Conservation (phyloP, 495 filamentous ascomycete species). For the Parathielavia appendiculata region DNA sequence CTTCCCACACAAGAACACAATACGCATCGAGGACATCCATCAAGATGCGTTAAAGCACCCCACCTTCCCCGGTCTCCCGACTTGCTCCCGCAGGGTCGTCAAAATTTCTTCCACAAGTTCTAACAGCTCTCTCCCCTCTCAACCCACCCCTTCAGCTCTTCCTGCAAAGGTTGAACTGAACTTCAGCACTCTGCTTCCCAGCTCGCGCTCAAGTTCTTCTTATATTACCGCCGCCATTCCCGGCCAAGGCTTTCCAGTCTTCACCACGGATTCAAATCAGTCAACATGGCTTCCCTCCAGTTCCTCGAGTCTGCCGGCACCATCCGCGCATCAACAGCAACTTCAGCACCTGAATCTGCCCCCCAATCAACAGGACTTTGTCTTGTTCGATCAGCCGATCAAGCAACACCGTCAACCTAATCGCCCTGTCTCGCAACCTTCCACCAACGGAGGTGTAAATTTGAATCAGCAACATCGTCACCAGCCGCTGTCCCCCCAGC, state of each 20-base stretch:
- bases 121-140: constrained; percentile 41
- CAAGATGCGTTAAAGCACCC: constrained; percentile 38
- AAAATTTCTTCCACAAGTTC: constrained; percentile 45
- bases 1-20: constrained; percentile 11
- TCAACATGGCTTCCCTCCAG: constrained; percentile 57
- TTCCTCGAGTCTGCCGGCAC: constrained; percentile 55
- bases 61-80: constrained; percentile 22
- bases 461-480: constrained; percentile 38
- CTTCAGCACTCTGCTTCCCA: constrained; percentile 44
- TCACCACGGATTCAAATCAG: constrained; percentile 56
- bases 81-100: constrained; percentile 26
- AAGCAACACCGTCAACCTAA: constrained; percentile 48
- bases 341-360: constrained; percentile 40
- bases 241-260: constrained; percentile 49
- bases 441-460: constrained; percentile 39
- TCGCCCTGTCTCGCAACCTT: constrained; percentile 38
- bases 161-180: constrained; percentile 53
- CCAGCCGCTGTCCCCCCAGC: constrained; percentile 31
- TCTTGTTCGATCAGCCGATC: constrained; percentile 48
- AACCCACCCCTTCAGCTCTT: constrained; percentile 42
- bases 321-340: constrained; percentile 47
- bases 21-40: constrained; percentile 26
- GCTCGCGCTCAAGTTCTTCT: constrained; percentile 45
- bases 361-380: constrained; percentile 48
- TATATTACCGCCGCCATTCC: constrained; percentile 47